phyloP scores from a whole-genome alignment of 2,329 filamentous ascomycete species.

The Calonectria naviculata region DNA sequence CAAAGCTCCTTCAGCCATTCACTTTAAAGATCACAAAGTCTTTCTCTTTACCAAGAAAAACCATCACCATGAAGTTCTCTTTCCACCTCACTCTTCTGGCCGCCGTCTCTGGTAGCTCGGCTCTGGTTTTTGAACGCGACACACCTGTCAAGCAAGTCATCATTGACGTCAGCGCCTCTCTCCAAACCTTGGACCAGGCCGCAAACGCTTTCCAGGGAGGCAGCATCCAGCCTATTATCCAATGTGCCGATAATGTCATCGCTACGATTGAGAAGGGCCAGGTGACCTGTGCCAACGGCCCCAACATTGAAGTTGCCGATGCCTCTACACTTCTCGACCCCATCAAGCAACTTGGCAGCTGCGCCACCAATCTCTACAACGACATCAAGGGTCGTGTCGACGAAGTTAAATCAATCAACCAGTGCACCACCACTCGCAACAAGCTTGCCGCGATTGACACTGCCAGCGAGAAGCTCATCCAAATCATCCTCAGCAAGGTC shows the following conservation, averaged over 20 bases:
- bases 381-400: background rate
- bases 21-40: too few relatives aligned
- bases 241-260: background rate
- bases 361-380: background rate
- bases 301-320: background rate
- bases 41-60: background rate
- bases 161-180: background rate
- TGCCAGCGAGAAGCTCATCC: background rate
- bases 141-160: conserved; percentile 2
- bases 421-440: background rate
- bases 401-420: background rate
- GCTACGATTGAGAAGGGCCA: background rate
- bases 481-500: background rate
- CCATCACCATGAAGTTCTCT: background rate
- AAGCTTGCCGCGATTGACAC: background rate
- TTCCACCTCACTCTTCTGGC: background rate
- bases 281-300: background rate
- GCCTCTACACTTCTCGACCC: background rate
- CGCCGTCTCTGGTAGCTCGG: background rate
- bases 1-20: background rate
- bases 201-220: background rate
- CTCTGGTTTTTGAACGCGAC: background rate
- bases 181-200: background rate
- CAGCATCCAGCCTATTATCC: background rate
- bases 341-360: background rate